phyloP scores from a whole-genome alignment of 2,329 filamentous ascomycete species.

The Aspergillus brunneoviolaceus region DNA sequence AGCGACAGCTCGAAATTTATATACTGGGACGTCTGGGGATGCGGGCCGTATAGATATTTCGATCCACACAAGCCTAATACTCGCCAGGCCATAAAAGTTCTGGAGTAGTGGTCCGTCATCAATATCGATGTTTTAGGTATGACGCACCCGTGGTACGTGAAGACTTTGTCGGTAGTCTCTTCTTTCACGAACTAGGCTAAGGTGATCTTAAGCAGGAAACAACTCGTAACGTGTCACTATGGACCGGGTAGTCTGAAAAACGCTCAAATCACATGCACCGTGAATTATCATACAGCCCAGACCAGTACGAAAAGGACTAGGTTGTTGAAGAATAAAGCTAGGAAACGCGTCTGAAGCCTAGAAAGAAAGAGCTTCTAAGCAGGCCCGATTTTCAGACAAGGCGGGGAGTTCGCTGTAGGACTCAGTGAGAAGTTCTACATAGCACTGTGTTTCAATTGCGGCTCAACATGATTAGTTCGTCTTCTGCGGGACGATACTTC shows the following conservation, averaged over 20 bases:
- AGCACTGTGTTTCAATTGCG: too few species aligned
- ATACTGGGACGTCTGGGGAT: not conserved
- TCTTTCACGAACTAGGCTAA: not conserved
- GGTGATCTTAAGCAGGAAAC: not conserved
- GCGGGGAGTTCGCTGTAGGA: too few species aligned
- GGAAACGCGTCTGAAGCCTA: not conserved
- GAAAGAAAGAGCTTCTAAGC: not conserved
- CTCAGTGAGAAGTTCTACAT: too few species aligned
- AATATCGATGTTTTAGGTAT: not conserved
- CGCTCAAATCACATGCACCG: not conserved
- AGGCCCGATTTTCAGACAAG: not conserved
- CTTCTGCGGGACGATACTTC: not conserved
- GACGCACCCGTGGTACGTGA: not conserved
- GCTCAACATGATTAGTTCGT: too few species aligned
- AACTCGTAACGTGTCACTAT: conserved; percentile 2
- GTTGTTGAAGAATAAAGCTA: not conserved
- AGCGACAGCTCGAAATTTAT: not conserved
- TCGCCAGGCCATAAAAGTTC: too few species aligned
- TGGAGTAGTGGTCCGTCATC: too few species aligned
- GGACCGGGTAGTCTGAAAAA: conserved; percentile 4
- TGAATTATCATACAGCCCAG: not conserved
- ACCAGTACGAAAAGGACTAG: not conserved
- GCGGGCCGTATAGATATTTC: not conserved
- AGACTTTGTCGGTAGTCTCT: not conserved
- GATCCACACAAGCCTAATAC: too few species aligned